Base-by-base conservation (phyloP, 306 rosid species). In the Myrica gale region DNA sequence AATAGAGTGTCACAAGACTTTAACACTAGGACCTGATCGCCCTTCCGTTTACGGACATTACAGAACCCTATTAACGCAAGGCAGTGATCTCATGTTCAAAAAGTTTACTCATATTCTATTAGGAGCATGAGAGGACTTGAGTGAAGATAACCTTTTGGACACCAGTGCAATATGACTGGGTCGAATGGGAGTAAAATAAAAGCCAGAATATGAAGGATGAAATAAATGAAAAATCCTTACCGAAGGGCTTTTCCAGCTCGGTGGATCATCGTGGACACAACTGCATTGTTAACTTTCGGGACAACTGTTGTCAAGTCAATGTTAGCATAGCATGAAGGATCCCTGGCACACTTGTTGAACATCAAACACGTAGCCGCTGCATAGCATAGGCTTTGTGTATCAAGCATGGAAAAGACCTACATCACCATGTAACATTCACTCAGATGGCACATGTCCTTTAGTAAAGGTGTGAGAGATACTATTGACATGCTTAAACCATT, bases 251-350 rank as follows among this genome's bases (percentile, higher is more conserved):
- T 89, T 74, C 97, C 99, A n/a, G 99, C 97, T 21, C 97, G 91
- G 68, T 89, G 97, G 79, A 95, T 90, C 97, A 90, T 92, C 1
- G 97, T 92, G 74, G 99, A 90, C 62, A 95, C 97, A 1, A 95
- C 97, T 4, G 97, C 93, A 89, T 95, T 92, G 84, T 95, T 95
- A 79, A 95, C 99, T 81, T 92, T 95, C 0, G 99, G 97, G 75
- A 87, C 89, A 74, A 79, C 87, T 17, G 97, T 88, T 9, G 86
- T 87, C 86, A 95, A 89, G 83, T 95, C 98, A 85, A 95, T 83
- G 82, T 90, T 81, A 76, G 91, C 72, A 74, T 92, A 95, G 88
- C 99, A 92, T 50, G 87, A 72, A 78, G 99, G 93, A 89, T 95
- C 97, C 88, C 84, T 87, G 43, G 97, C 96, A 88, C 97, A 95